These are phyloP conservation scores for Sporisorium scitamineum DNA, from an alignment of 1,284 basidiomycete species.

Conservation along the genomic window DNA sequence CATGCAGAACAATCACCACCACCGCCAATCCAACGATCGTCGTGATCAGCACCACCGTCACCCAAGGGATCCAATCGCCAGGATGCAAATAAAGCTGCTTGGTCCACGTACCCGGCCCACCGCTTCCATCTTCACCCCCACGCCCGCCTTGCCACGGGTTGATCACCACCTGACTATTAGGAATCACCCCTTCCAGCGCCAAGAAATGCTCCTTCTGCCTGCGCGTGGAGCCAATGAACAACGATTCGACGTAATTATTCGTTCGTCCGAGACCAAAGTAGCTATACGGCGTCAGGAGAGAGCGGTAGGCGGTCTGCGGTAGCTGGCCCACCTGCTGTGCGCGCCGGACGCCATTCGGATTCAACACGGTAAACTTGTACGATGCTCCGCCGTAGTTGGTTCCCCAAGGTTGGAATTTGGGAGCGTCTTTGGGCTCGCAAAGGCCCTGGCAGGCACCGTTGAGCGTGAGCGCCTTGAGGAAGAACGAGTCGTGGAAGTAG, in stretches of 20 bases:
- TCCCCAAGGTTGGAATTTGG: constrained; percentile 78
- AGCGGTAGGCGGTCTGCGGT: constrained; percentile 89
- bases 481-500: constrained; percentile 98
- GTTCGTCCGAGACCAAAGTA: constrained; percentile 97
- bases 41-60: constrained; percentile 84
- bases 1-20: constrained; percentile 86
- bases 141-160: constrained; percentile 76
- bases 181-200: constrained; percentile 94
- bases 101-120: constrained; percentile 76
- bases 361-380: constrained; percentile 96
- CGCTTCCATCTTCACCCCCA: constrained; percentile 18
- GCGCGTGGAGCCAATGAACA: constrained; percentile 67
- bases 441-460: constrained; percentile 91
- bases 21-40: constrained; percentile 80
- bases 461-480: constrained; percentile 90
- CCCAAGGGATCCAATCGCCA: constrained; percentile 97
- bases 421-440: constrained; percentile 71
- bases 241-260: constrained; percentile 96
- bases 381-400: constrained; percentile 93
- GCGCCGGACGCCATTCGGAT: constrained; percentile 87
- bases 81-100: constrained; percentile 91
- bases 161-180: constrained; percentile 97
- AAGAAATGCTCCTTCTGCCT: constrained; percentile 79
- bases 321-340: constrained; percentile 95
- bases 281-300: constrained; percentile 88